Base-by-base conservation (phyloP, 176 grass and related monocot genomes). In the Poa annua region DNA sequence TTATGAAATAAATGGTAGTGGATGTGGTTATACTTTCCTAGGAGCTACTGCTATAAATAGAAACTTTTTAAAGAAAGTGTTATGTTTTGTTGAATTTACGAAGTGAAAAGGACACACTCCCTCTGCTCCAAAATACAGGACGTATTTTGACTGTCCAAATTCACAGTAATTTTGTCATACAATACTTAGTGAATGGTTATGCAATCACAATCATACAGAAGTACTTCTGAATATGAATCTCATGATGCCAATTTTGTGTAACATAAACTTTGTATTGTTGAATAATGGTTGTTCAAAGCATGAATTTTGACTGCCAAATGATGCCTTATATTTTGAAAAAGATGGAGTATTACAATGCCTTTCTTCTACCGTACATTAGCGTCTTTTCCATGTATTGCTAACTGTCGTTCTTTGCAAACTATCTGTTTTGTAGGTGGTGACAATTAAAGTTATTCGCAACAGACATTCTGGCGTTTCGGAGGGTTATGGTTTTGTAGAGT, bases 401-500 rank as follows among this genome's bases (percentile, higher is more conserved):
- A 82, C 57, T 48, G 11, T 29, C 39, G 21, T 75, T 29, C 33
- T 90, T 67, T 59, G 2, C 26, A 47, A 75, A 50, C 42, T 22
- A 66, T 82, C n/a, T 82, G 33, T 82, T 86, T 66, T 91, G 90
- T 85, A 91, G 90, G 90, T 91, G 39, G 86, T 86, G 41, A 82
- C 74, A 60, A 91, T 91, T 82, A 91, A 91, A 83, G 86, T 91
- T 51, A 88, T 91, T 75, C 90, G 90, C 86, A 91, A 88, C 70
- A 88, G 86, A 34, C 90, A 91, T 70, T 88, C 90, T 0, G 90
- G 90, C 53, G 74, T 88, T 72, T 91, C 90, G 0, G 86, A 88
- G 83, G 90, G 90, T 74, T 91, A 91, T 83, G 90, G 90, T 83
- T 91, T 88, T 86, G 90, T 91, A 70, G 90, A 91, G 67, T 91